Evolutionary conservation across 768 basidiomycete genomes (phyloP), one percentile per base, ranked within the genome.

Genomic region (Exsudoporus frostii): DNA sequence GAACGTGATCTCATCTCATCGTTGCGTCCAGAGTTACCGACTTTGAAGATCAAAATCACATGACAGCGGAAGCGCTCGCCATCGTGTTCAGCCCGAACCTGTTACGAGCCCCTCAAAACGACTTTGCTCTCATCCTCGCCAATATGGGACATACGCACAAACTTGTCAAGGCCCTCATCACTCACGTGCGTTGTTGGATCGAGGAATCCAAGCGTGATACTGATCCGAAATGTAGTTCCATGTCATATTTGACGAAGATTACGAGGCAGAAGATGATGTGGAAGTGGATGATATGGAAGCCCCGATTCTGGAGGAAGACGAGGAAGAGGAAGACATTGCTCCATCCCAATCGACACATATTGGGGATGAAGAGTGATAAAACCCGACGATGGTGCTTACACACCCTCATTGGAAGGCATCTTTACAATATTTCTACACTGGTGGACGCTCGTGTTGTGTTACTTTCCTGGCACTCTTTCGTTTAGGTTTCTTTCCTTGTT

Each of bases 31-130:
- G 89, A 64, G 88, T 92, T n/a, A 89, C 90, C 5, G 90, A 92
- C 64, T 90, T 79, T 69, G 90, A 93, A 65, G 90, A 92, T 53
- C 79, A 84, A 45, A 94, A 92, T 61, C 91, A 93, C 54, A 94
- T 94, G 92, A 90, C 88, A 2, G 84, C 89, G 1, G 86, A 92
- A 58, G 84, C 87, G 7, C 76, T 94, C 4, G 86, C 92, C 0
- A 91, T 92, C 48, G 90, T 92, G 17, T 92, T 92, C 69, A 88
- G 88, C 55, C 90, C 88, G 7, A 91, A 90, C 64, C 69, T 92
- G 43, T 65, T 90, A 47, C 83, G 89, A 19, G 85, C 88, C 4
- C 88, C 87, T 3, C 83, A 86, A 63, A 88, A 88, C 55, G 86
- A 90, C 64, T 86, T 90, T 69, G 82, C 79, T 11, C 77, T 86